Base-by-base conservation (phyloP, 2,329 filamentous ascomycete genomes). In the Pyrenochaeta sp. region DNA sequence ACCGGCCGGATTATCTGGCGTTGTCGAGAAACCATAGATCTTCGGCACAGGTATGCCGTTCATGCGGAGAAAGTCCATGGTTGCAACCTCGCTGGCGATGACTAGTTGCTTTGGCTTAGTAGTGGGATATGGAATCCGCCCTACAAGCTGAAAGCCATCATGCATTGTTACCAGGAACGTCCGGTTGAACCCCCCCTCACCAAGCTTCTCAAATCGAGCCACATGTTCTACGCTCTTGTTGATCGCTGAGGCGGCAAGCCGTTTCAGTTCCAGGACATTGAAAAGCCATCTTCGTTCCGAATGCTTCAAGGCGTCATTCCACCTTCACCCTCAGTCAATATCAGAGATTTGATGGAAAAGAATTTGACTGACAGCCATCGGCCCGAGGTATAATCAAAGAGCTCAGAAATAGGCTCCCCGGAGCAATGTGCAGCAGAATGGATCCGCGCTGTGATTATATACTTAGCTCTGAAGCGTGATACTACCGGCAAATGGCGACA, bases 21-120 rank as follows among this genome's bases (percentile, higher is more conserved):
- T 64, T 21, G 65, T 29, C 7, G 65, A 70, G 51, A 72, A 74
- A 14, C 51, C 46, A 35, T 67, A 64, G 13, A 74, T 55, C 38
- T 66, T 55, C 1, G 72, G 71, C 9, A 75, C 65, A 5, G 71
- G 72, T 20, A 74, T 41, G 4, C 57, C 52, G 39, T 71, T 47
- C 2, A 51, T 53, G 15, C 50, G 58, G 17, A 74, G 55, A 37
- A 68, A 61, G 6, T 63, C 57, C 20, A 74, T 63, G 6, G 66
- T 74, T 9, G 72, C 71, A 24, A 64, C 71, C 44, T 74, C 68
- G 53, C 71, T 74, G 23, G 68, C 69, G 6, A 67, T 55, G 13
- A 66, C 59, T 22, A 63, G 38, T 11, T 57, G 48, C 20, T 51
- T 56, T 14, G 59, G 63, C 38, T 55, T 44, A 9, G 61, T 59